Base-by-base conservation (phyloP, 2,329 filamentous ascomycete genomes). In the Davidsoniella virescens region DNA sequence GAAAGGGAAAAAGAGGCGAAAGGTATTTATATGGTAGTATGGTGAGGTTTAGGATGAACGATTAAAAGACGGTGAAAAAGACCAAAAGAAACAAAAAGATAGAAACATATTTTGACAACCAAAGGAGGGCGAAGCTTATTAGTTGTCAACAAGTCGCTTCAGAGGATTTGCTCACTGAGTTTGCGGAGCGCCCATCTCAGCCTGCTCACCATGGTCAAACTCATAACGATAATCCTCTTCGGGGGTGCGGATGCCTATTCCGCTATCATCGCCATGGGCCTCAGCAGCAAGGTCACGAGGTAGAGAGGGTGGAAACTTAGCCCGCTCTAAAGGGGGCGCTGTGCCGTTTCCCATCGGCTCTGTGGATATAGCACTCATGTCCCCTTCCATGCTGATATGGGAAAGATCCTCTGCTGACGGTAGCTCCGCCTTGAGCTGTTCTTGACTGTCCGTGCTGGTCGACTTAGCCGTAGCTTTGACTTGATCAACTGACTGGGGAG, bases 161-260 rank as follows among this genome's bases (percentile, higher is more conserved):
- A 12, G 3, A 8, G 4, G 9, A 10, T 10, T 12, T 9, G 6
- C 16, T 26, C 40, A 53, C 49, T 48, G 48, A 29, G 48, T 51
- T 39, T 53, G 52, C 12, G 49, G 44, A 5, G 44, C 44, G n/a
- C 47, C 48, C 52, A 53, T 53, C 49, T 51, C 48, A 5, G 52
- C 49, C 44, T 43, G 48, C 25, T 51, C 52, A 16, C 49, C 52
- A 12, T 48, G 51, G 25, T 50, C 46, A 44, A 53, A 50, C 49
- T 53, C 48, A 37, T 53, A 53, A 7, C 44, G 67, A 44, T 77
- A 78, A 23, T 82, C 78, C 50, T 81, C 78, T 49, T 82, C 78
- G 1, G 78, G 77, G 4, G 77, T 80, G 47, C 76, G 67, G 57
- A 87, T 80, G 26, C 80, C 80, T 54, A 87, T 87, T 1, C 81